Base-by-base conservation (phyloP, 2,329 filamentous ascomycete species). In the Colletotrichum lindemuthianum region DNA sequence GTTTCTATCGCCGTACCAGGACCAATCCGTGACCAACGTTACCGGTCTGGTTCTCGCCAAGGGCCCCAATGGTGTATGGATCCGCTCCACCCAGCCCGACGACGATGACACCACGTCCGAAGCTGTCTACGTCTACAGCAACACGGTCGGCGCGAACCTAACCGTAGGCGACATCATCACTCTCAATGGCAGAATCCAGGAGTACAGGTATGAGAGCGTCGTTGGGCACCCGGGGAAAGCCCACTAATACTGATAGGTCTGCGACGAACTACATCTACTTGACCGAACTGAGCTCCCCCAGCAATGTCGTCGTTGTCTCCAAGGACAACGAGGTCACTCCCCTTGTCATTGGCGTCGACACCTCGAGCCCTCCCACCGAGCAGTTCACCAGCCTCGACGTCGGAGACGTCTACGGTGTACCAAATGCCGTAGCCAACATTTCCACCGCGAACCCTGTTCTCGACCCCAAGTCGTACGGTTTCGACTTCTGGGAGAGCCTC, bases 401-500 rank as follows among this genome's bases (percentile, higher is more conserved):
- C n/a, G 88, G 88, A 10, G 86, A 89, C 72, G 79, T 92, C 41
- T 90, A 90, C 66, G 84, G 77, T 2, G 77, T 90, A 5, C 90
- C 90, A 10, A 90, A 90, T 71, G 89, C 86, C 65, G 78, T 79
- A 43, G 84, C 79, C 66, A 81, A 82, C 68, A 72, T 92, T 43
- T 89, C 88, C 2, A 77, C 74, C 6, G 78, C 73, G 39, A 92
- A 92, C 72, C 89, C 89, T 0, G 77, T 78, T 12, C 81, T 92
- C 43, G 74, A 89, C 65, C 89, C 89, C 2, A 76, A 78, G 24
- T 76, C 79, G 45, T 92, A 88, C 70, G 90, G 90, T 2, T 78
- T 92, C 36, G 90, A 92, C 73, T 92, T 92, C 72, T 92, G 90
- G 90, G 88, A 92, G 81, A 88, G 85, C 67, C 76, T 92, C 63